Conservation (phyloP, 768 basidiomycete genomes). For the Termitomyces sp. region DNA sequence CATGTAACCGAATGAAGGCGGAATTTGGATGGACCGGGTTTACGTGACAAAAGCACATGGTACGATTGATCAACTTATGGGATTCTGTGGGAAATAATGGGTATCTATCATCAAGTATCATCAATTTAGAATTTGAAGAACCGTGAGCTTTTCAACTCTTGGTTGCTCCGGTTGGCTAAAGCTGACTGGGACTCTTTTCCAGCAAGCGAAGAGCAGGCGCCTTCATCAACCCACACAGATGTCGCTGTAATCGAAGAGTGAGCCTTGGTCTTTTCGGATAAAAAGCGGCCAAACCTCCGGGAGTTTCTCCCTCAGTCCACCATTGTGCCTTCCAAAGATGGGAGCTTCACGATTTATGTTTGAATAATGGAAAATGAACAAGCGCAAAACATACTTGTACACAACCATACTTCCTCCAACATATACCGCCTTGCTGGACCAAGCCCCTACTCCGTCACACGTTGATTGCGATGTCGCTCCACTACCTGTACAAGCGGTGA, state of each 20-base stretch:
- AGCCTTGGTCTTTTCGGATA: background rate
- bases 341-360: conserved; percentile 19
- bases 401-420: conserved; percentile 46
- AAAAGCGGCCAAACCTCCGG: conserved; percentile 35
- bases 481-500: conserved; percentile 47
- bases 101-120: background rate
- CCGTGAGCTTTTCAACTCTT: conserved; percentile 16
- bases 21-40: background rate
- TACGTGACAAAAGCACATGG: conserved; percentile 2
- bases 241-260: conserved; percentile 27
- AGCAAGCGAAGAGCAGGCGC: conserved; percentile 34
- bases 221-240: conserved; percentile 54
- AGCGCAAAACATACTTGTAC: conserved; percentile 34
- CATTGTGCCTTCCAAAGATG: conserved; percentile 48
- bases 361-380: conserved; percentile 6
- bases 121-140: conserved; percentile 18
- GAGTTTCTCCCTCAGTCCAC: conserved; percentile 57
- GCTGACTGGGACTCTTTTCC: conserved; percentile 8
- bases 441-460: conserved; percentile 47
- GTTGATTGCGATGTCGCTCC: conserved; percentile 18
- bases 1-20: background rate
- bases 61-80: background rate
- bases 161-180: conserved; percentile 4
- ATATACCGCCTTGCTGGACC: conserved; percentile 44
- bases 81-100: background rate